Evolutionary conservation across 441 rosid species (phyloP), one percentile per base, ranked within the genome.

Genomic region (Populus hybrid): DNA sequence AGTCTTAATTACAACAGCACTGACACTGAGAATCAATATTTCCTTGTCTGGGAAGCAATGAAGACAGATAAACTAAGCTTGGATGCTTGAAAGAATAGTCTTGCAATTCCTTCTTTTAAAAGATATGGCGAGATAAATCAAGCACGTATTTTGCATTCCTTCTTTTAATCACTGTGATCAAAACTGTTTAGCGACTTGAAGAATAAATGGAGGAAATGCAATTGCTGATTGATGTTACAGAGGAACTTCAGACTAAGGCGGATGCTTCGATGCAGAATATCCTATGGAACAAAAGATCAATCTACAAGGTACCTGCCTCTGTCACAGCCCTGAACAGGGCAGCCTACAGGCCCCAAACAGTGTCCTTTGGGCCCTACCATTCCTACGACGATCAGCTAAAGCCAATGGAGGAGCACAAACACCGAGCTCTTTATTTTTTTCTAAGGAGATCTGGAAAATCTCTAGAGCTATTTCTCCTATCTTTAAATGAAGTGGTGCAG

Each of bases 391-490:
- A 50, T 35, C 83, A 75, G 42, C 80, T 87, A 21, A 57, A 11
- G 32, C 78, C 86, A 4, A 87, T 87, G 91, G 90, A 88, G 78
- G 86, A 85, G 73, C 91, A 88, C 76, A 84, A 88, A 74, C 77
- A 78, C 32, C 78, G 88, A 28, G 87, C 83, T 3, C 83, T 84
- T 23, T 82, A 82, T 16, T 80, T 84, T 70, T 85, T 85, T 68
- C 80, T 88, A 14, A 65, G n/a, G 64, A 78, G 89, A 53, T 82
- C 84, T 1, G 65, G 63, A 9, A 83, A 82, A 68, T 84, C 82
- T 26, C 50, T 79, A 8, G 59, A 78, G 8, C 3, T 21, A 3
- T 85, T 80, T 11, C 19, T 84, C 35, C 57, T 74, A 1, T 73
- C 81, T 34, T 35, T 89, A 10, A 42, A 50, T 12, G 74, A 76